Evolutionary conservation across 352 stramenopile genomes (phyloP).

Genomic region (Globisporangium paddicum): DNA sequence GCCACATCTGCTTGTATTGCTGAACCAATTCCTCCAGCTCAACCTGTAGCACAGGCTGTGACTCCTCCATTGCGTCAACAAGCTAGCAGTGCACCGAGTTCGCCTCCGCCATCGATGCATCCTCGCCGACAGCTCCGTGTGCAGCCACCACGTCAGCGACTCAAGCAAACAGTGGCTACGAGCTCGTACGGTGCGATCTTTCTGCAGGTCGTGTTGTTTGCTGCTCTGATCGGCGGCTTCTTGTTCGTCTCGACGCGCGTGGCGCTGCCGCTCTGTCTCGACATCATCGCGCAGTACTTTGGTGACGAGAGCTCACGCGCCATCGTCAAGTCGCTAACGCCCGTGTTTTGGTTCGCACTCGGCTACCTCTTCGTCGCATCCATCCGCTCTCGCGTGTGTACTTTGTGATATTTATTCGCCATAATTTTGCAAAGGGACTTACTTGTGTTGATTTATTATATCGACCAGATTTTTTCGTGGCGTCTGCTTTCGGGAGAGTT

Average conservation of each 20-base stretch:
- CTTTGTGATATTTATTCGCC: not conserved
- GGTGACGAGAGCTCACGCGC: conserved; percentile 20
- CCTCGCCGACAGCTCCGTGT: not conserved
- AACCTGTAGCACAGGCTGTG: not conserved
- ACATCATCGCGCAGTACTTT: conserved; percentile 21
- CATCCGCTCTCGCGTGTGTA: conserved; percentile 35
- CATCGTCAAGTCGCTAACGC: conserved; percentile 26
- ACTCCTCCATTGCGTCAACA: not conserved
- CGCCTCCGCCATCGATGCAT: not conserved
- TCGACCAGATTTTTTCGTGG: conserved; percentile 45
- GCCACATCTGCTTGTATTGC: not conserved
- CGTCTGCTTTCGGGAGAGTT: conserved; percentile 37
- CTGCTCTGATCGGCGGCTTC: conserved; percentile 4
- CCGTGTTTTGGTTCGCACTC: conserved; percentile 51
- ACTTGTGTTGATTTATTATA: not conserved
- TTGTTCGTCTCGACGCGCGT: conserved; percentile 8
- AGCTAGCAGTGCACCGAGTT: not conserved
- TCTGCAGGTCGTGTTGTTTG: conserved; percentile 16
- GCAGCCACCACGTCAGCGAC: not conserved
- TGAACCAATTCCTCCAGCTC: not conserved
- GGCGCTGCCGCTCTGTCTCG: conserved; percentile 19
- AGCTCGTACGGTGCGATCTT: conserved; percentile 10
- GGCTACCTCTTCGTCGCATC: conserved; percentile 44
- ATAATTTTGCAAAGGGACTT: not conserved
- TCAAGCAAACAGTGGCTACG: conserved; percentile 6